Evolutionary conservation across 2,329 filamentous ascomycete species (phyloP).

Genomic region (Colletotrichum sp.): DNA sequence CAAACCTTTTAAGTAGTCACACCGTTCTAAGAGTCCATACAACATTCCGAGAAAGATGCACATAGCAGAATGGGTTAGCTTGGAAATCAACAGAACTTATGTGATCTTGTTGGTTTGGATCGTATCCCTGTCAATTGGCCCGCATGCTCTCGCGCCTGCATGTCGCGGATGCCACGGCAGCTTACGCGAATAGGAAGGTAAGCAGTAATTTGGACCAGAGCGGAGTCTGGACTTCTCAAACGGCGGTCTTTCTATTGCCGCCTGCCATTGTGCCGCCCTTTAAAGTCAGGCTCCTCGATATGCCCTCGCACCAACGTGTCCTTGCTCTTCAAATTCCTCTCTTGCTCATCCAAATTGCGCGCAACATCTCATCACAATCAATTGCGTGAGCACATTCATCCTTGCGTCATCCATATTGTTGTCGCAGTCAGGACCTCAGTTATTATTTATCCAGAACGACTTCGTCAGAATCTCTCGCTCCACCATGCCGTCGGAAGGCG

Average conservation of each 20-base stretch:
- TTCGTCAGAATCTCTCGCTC: rapidly evolving
- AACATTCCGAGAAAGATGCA: neutral
- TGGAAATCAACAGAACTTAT: neutral
- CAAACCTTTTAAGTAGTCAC: neutral
- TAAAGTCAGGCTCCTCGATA: neutral
- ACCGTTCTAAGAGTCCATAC: neutral
- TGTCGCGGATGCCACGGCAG: neutral
- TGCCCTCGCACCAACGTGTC: neutral
- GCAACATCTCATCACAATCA: rapidly evolving
- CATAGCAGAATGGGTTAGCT: neutral
- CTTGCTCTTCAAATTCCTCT: too few species aligned
- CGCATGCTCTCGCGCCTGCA: neutral
- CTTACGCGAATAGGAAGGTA: neutral
- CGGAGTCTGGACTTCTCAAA: neutral
- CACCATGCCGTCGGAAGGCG: neutral
- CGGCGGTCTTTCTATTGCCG: too few species aligned
- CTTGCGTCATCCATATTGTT: neutral
- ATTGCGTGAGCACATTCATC: neutral
- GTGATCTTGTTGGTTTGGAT: neutral
- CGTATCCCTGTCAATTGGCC: neutral
- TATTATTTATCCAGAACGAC: neutral
- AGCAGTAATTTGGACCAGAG: neutral
- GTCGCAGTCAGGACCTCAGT: neutral
- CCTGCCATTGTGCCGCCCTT: neutral
- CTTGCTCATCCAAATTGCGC: neutral